phyloP scores from a whole-genome alignment of 257 asterid genomes.

The Plectranthus barbatus region DNA sequence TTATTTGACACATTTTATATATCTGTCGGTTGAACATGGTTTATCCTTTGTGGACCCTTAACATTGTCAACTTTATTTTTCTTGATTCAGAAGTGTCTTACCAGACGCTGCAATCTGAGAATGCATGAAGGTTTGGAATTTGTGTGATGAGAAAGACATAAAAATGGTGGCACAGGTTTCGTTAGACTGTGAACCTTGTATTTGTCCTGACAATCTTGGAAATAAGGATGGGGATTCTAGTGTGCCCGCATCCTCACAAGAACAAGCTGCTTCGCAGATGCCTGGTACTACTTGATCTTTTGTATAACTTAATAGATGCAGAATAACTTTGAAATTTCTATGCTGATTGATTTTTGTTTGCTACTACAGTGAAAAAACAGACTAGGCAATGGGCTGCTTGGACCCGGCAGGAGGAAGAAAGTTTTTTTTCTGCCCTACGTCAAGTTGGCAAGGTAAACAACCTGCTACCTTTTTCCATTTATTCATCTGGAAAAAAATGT shows the following conservation, averaged over 20 bases:
- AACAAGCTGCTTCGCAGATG: conserved; percentile 33
- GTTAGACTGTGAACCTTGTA: conserved; percentile 34
- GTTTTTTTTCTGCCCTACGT: conserved; percentile 85
- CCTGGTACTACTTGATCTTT: conserved; percentile 39
- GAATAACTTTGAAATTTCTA: neutral
- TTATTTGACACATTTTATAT: neutral
- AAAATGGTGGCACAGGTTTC: conserved; percentile 62
- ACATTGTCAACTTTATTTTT: neutral
- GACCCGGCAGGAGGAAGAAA: conserved; percentile 99
- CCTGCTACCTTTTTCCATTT: conserved; percentile 13
- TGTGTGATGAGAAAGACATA: conserved; percentile 24
- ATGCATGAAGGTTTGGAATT: conserved; percentile 18
- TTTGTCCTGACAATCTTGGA: conserved; percentile 36
- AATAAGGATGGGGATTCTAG: conserved; percentile 43
- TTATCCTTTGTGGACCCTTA: neutral
- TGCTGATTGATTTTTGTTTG: conserved; percentile 12
- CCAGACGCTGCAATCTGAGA: conserved; percentile 8
- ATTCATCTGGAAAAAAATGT: neutral
- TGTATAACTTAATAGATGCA: conserved; percentile 2
- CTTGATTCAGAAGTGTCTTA: conserved; percentile 2
- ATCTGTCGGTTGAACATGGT: neutral
- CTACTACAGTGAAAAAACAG: conserved; percentile 52
- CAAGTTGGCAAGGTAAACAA: conserved; percentile 91
- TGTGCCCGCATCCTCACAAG: conserved; percentile 39
- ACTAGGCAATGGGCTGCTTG: conserved; percentile 99